phyloP scores from a whole-genome alignment of 331 rosid species.

The Arachis monticola region DNA sequence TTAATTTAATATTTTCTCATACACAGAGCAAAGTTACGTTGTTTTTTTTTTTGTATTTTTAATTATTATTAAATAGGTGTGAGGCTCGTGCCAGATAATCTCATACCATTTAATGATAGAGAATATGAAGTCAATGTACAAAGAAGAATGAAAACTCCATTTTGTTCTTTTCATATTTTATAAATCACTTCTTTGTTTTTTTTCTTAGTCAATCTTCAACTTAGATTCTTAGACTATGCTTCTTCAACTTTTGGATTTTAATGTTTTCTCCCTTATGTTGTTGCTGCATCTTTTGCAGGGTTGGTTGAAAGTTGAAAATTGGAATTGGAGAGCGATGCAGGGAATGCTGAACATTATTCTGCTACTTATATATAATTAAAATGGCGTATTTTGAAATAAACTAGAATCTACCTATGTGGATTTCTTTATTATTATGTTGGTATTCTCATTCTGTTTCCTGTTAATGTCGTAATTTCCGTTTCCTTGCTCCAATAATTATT shows the following conservation, averaged over 20 bases:
- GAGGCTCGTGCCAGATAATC: no score
- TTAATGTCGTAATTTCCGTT: slow-evolving; percentile 1
- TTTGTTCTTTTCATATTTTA: neutral
- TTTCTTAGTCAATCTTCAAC: neutral
- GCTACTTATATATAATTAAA: neutral
- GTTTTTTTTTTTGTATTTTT: no score
- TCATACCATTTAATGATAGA: no score
- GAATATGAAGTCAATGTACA: no score
- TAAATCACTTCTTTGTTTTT: neutral
- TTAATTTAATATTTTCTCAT: no score
- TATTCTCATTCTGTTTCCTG: slow-evolving; percentile 8
- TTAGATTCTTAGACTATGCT: neutral
- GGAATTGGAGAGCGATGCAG: slow-evolving; percentile 31
- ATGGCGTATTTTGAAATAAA: slow-evolving; percentile 4
- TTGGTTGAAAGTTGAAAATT: slow-evolving; percentile 44
- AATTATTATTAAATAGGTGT: no score
- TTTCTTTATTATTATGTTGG: slow-evolving; percentile 28
- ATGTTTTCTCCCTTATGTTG: neutral
- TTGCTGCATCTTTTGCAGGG: slow-evolving; percentile 41
- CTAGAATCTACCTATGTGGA: slow-evolving; percentile 44
- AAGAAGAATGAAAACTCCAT: no score
- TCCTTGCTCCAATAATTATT: no score
- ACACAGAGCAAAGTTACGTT: no score
- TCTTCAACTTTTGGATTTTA: neutral
- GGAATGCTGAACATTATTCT: slow-evolving; percentile 26